Base-by-base conservation (phyloP, 2,329 filamentous ascomycete genomes). In the Microdochium bolleyi region DNA sequence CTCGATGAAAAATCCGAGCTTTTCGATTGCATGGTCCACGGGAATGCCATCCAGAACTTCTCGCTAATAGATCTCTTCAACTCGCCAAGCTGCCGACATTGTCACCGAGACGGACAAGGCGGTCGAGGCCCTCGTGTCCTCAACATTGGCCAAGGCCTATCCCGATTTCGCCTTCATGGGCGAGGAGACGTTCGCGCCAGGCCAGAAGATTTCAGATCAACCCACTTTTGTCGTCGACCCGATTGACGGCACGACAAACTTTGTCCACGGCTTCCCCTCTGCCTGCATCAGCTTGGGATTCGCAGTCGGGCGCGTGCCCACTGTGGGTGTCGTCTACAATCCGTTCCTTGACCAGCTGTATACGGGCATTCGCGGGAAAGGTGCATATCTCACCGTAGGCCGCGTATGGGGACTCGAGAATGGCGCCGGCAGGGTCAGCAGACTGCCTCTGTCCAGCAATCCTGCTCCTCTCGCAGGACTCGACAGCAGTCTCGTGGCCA, bases 141-240 rank as follows among this genome's bases (percentile, higher is more conserved):
- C 70, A 16, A 73, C 73, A 41, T 75, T 87, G 14, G 70, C 68
- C 2, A 57, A 68, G 16, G 67, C 72, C 19, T 85, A 83, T 64
- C 83, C 84, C 1, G 58, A 64, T 55, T 80, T 79, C 62, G 67
- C 75, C 58, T 89, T 89, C 67, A 82, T 90, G 67, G 87, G 87
- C 64, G 87, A 89, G 65, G 88, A 92, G 70, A 90, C 87, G 25
- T 87, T 89, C 72, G 75, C 83, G 57, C 79, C 85, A 1, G 87
- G 87, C 60, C 73, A 75, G 55, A 72, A 69, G 46, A 73, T 92
- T 49, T 85, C 82, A 0, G 67, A 76, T 27, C 77, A 77, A 16
- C 88, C 88, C 1, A 92, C 88, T 46, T 92, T 92, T 70, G 80
- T 92, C 63, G 84, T 88, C 58, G 88, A 92, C 66, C 88, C 88